Conservation (phyloP, 441 rosid species). For the Croton setiger region DNA sequence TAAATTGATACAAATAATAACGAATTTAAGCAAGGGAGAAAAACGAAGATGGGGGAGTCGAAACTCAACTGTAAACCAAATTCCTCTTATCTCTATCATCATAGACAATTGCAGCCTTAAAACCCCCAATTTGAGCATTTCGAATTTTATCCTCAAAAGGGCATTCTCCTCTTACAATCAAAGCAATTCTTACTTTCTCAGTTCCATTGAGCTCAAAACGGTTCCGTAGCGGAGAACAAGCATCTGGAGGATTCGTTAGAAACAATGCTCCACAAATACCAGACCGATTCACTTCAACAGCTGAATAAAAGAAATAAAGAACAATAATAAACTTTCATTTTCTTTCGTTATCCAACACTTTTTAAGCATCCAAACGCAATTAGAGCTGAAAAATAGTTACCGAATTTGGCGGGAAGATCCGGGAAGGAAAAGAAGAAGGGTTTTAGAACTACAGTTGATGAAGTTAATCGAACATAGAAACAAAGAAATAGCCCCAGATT, state of each 20-base stretch:
- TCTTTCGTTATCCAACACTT: not conserved
- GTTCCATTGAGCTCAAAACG: constrained; percentile 29
- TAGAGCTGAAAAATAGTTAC: constrained; percentile 28
- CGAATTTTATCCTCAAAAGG: constrained; percentile 59
- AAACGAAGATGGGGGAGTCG: not conserved
- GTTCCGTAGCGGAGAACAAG: constrained; percentile 45
- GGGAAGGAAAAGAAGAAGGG: constrained; percentile 49
- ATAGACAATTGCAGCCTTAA: constrained; percentile 57
- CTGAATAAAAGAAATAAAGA: constrained; percentile 21
- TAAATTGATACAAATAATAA: not conserved
- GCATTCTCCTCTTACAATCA: constrained; percentile 62
- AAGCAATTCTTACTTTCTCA: constrained; percentile 34
- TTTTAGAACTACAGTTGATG: constrained; percentile 47
- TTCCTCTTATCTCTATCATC: constrained; percentile 46
- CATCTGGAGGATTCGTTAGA: constrained; percentile 55
- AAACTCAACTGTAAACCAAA: constrained; percentile 60
- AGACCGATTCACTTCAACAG: constrained; percentile 29
- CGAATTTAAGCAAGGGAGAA: not conserved
- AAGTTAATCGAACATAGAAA: constrained; percentile 22
- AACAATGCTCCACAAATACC: constrained; percentile 64
- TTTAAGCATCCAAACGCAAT: constrained; percentile 19
- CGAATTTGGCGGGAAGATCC: constrained; percentile 76
- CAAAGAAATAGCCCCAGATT: constrained; percentile 15
- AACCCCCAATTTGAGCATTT: constrained; percentile 52
- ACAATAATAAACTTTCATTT: not conserved